Percentiles rank a stretch among this genome's conserved stretches.
phyloP scores from a whole-genome alignment of 1,139 yeast species.

The Taphrina betulina region DNA sequence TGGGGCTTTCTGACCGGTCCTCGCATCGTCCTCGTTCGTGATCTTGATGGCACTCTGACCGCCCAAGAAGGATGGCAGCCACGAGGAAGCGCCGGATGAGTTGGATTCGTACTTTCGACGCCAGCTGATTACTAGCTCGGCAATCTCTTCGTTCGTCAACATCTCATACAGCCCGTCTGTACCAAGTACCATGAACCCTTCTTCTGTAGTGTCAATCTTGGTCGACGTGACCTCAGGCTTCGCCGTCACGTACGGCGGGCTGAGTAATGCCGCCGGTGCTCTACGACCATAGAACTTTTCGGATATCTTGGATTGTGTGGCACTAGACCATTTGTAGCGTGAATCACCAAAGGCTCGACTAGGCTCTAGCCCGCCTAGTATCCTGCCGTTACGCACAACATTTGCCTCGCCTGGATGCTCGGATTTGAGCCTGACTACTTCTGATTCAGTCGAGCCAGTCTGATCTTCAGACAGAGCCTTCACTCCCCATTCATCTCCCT shows the following conservation, averaged over 20 bases:
- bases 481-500: slow-evolving; percentile 77
- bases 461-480: slow-evolving; percentile 85
- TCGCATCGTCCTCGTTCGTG: slow-evolving; percentile 2
- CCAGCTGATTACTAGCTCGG: slow-evolving; percentile 91
- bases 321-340: slow-evolving; percentile 77
- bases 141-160: slow-evolving; percentile 88
- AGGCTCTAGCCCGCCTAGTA: slow-evolving; percentile 93
- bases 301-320: slow-evolving; percentile 56
- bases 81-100: slow-evolving; percentile 5
- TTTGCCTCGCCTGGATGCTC: slow-evolving; percentile 87
- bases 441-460: slow-evolving; percentile 88
- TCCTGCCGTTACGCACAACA: slow-evolving; percentile 75
- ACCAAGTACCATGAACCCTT: slow-evolving; percentile 88
- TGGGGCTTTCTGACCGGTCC: slow-evolving; percentile 22
- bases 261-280: slow-evolving; percentile 70
- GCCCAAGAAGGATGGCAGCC: slow-evolving; percentile 27
- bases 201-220: slow-evolving; percentile 64
- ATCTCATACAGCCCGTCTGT: slow-evolving; percentile 93
- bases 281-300: slow-evolving; percentile 79
- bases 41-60: background rate
- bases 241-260: slow-evolving; percentile 98
- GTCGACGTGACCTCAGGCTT: slow-evolving; percentile 89
- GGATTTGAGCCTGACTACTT: slow-evolving; percentile 73
- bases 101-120: slow-evolving; percentile 46
- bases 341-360: slow-evolving; percentile 98